Evolutionary conservation across 1,139 yeast genomes (phyloP).

Genomic region (Protomyces arabidopsidicola): DNA sequence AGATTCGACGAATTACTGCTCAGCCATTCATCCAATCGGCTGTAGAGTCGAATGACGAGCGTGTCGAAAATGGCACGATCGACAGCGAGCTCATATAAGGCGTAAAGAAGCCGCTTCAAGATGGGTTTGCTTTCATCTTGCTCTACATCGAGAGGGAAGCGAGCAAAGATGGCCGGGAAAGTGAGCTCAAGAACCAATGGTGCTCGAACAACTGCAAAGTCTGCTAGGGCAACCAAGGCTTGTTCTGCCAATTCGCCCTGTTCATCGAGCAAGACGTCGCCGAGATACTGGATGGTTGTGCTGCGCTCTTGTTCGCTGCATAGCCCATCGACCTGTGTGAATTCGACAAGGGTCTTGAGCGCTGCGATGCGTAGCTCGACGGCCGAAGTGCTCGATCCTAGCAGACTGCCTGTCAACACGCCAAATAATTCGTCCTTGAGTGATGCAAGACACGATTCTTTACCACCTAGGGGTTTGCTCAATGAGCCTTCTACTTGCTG

Average conservation of each 20-base stretch:
- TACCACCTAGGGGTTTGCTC: slow-evolving; percentile 36
- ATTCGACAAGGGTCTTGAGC: slow-evolving; percentile 57
- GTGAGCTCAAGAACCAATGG: slow-evolving; percentile 54
- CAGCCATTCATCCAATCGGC: slow-evolving; percentile 35
- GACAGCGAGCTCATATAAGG: slow-evolving; percentile 39
- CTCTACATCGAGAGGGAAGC: slow-evolving; percentile 46
- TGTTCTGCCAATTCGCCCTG: slow-evolving; percentile 42
- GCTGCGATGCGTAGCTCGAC: slow-evolving; percentile 64
- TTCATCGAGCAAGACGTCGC: slow-evolving; percentile 54
- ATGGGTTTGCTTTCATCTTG: slow-evolving; percentile 34
- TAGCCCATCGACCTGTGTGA: slow-evolving; percentile 48
- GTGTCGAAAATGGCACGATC: slow-evolving; percentile 39
- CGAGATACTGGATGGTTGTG: slow-evolving; percentile 61
- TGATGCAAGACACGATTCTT: slow-evolving; percentile 57
- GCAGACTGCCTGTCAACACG: slow-evolving; percentile 61
- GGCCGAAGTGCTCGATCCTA: slow-evolving; percentile 45
- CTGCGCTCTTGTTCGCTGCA: slow-evolving; percentile 54
- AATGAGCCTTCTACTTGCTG: slow-evolving; percentile 5
- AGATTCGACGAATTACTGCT: slow-evolving; percentile 25
- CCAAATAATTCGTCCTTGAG: slow-evolving; percentile 41
- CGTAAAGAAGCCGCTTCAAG: slow-evolving; percentile 34
- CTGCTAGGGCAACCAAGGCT: slow-evolving; percentile 52
- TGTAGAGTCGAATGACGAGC: slow-evolving; percentile 40
- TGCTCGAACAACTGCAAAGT: slow-evolving; percentile 46
- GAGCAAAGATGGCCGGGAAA: slow-evolving; percentile 55